Conservation (phyloP, 805 yeast genomes). For the Starmerella potacharoeniae region DNA sequence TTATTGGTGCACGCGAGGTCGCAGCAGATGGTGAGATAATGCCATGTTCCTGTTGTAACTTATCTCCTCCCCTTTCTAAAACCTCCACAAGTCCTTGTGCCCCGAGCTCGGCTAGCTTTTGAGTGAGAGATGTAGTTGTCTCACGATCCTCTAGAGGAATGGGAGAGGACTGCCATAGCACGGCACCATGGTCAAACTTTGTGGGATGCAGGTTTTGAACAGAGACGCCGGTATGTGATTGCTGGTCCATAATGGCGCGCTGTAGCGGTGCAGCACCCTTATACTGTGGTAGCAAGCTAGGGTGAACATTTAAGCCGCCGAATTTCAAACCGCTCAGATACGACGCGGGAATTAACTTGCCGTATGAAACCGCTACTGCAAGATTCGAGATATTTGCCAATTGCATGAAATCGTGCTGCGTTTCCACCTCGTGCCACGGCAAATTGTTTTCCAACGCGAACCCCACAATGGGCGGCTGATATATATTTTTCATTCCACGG, state of each 20-base stretch:
- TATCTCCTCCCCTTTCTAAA: slow-evolving; percentile 26
- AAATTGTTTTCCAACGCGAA: slow-evolving; percentile 13
- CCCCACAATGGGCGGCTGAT: slow-evolving; percentile 16
- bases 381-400: slow-evolving; percentile 31
- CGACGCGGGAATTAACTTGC: slow-evolving; percentile 58
- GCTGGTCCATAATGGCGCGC: slow-evolving; percentile 55
- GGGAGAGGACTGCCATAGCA: slow-evolving; percentile 47
- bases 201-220: slow-evolving; percentile 84
- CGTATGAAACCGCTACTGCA: slow-evolving; percentile 88
- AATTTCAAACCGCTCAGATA: slow-evolving; percentile 40
- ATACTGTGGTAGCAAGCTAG: slow-evolving; percentile 68
- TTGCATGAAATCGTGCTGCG: slow-evolving; percentile 9
- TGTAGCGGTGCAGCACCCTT: slow-evolving; percentile 90
- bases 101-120: slow-evolving; percentile 48
- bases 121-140: slow-evolving; percentile 36
- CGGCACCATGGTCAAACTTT: slow-evolving; percentile 67
- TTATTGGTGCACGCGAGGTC: slow-evolving; percentile 14
- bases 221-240: slow-evolving; percentile 63
- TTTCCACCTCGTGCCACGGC: slow-evolving; percentile 18
- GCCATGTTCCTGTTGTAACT: neutral
- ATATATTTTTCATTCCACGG: slow-evolving; percentile 19
- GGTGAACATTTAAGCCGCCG: slow-evolving; percentile 87
- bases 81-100: slow-evolving; percentile 44
- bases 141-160: slow-evolving; percentile 35
- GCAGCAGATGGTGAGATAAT: neutral